Evolutionary conservation across 2,329 filamentous ascomycete genomes (phyloP).

Genomic region (Aaosphaeria arxii): DNA sequence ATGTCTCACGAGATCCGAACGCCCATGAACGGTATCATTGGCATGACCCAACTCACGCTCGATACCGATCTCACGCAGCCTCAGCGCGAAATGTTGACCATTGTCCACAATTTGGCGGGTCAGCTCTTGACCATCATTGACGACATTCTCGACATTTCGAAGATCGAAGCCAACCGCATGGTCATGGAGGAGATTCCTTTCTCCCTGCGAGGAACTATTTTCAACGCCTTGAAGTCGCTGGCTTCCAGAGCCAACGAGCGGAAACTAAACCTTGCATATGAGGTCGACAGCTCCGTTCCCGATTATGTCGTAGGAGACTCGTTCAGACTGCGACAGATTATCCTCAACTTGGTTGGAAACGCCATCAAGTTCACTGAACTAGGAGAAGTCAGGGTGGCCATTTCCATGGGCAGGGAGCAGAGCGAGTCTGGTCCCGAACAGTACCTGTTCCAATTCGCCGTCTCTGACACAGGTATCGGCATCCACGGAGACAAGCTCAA

Average conservation of each 20-base stretch:
- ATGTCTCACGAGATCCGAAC: slow-evolving; percentile 99
- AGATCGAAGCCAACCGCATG: slow-evolving; percentile 94
- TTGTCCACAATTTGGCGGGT: slow-evolving; percentile 94
- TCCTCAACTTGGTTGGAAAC: slow-evolving; percentile 94
- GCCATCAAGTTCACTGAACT: slow-evolving; percentile 99
- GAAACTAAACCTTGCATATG: slow-evolving; percentile 86
- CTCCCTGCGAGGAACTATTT: slow-evolving; percentile 88
- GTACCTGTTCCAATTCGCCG: slow-evolving; percentile 92
- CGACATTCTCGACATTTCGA: slow-evolving; percentile 66
- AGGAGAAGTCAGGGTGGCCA: slow-evolving; percentile 93
- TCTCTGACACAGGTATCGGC: slow-evolving; percentile 94
- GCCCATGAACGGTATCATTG: slow-evolving; percentile 96
- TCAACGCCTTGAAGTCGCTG: slow-evolving; percentile 93
- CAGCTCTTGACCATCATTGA: slow-evolving; percentile 97
- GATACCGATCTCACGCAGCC: slow-evolving; percentile 93
- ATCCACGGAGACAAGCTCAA: slow-evolving; percentile 94
- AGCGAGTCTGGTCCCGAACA: slow-evolving; percentile 66
- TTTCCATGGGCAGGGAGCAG: slow-evolving; percentile 67
- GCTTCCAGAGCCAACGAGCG: slow-evolving; percentile 98
- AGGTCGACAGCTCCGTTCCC: slow-evolving; percentile 88
- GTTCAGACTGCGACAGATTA: slow-evolving; percentile 93
- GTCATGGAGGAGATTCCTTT: slow-evolving; percentile 98
- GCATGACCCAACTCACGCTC: slow-evolving; percentile 94
- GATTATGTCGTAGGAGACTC: slow-evolving; percentile 96
- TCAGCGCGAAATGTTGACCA: slow-evolving; percentile 97